These are phyloP conservation scores for Pythium rishiriense DNA, from an alignment of 352 stramenopile genomes.

Conservation along the genomic window DNA sequence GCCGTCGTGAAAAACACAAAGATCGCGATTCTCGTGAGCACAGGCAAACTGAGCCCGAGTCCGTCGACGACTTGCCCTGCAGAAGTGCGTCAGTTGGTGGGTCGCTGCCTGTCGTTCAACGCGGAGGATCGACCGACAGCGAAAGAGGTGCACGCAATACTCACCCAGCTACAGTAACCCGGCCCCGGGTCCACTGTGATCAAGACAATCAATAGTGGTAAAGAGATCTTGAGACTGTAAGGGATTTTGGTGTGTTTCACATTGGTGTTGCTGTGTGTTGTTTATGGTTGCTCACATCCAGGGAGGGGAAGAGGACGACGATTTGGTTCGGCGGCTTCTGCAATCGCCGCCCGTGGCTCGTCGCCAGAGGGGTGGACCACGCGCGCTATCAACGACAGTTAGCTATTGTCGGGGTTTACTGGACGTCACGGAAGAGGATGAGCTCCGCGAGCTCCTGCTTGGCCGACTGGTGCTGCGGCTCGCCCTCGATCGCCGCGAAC, in stretches of 20 bases:
- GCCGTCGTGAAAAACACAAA: slow-evolving; percentile 18
- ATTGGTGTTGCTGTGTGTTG: not conserved
- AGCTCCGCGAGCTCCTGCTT: slow-evolving; percentile 11
- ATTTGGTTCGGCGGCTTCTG: not conserved
- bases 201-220: too few relatives aligned
- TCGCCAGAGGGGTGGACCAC: too few relatives aligned
- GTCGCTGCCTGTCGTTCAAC: slow-evolving; percentile 23
- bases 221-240: not conserved
- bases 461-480: slow-evolving; percentile 3
- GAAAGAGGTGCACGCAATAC: not conserved
- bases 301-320: not conserved
- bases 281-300: not conserved
- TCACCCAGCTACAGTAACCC: not conserved
- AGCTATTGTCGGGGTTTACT: not conserved
- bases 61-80: slow-evolving; percentile 16
- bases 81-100: slow-evolving; percentile 12
- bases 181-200: too few relatives aligned
- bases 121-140: slow-evolving; percentile 3
- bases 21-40: slow-evolving; percentile 30
- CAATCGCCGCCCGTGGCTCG: not conserved
- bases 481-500: not conserved
- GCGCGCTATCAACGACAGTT: not conserved
- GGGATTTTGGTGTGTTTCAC: not conserved
- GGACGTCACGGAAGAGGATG: slow-evolving; percentile 1
- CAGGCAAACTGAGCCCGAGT: slow-evolving; percentile 19